Base-by-base conservation (phyloP, 2,329 filamentous ascomycete species). In the Talaromyces atroroseus region DNA sequence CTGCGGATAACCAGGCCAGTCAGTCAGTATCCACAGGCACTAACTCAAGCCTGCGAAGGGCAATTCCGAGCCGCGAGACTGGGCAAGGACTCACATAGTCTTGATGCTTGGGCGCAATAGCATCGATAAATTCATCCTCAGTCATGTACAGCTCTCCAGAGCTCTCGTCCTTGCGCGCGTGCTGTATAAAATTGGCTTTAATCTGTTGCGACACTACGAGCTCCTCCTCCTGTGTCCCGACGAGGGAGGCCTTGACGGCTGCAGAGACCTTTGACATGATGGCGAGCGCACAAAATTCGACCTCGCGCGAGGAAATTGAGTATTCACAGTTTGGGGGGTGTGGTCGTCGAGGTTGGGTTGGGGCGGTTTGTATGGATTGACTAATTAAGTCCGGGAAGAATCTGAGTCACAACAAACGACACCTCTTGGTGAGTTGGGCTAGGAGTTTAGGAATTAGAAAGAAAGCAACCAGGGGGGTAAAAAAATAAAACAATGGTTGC, bases 111-210 rank as follows among this genome's bases (percentile, higher is more conserved):
- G 94, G 94, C 64, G 90, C 92, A 76, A 99, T 85, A 26, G 92
- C 92, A 67, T 92, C 81, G 66, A 96, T 84, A 72, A 99, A 99
- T 71, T 95, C 84, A n/a, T 92, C 84, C 60, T 88, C 83, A 47
- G 82, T 85, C 83, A 99, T 88, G 69, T 82, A 90, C 56, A 85
- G 78, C 67, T 96, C 90, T 58, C 88, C 92, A 10, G 85, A 81
- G 64, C 84, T 80, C 59, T 86, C 78, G 68, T 95, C 90, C 71
- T 87, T 88, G 67, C 82, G 76, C 42, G 94, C 90, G 78, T 92
- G 80, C 68, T 82, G 82, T 65, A 85, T 75, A 74, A 97, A 99
- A 60, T 85, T 85, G 57, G 84, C 79, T 74, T 86, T 89, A 62
- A 87, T 86, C 72, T 92, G 86, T 60, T 83, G 80, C 49, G 90